These are phyloP conservation scores for Xylaria curta DNA, from an alignment of 495 filamentous ascomycete species.

Conservation along the genomic window DNA sequence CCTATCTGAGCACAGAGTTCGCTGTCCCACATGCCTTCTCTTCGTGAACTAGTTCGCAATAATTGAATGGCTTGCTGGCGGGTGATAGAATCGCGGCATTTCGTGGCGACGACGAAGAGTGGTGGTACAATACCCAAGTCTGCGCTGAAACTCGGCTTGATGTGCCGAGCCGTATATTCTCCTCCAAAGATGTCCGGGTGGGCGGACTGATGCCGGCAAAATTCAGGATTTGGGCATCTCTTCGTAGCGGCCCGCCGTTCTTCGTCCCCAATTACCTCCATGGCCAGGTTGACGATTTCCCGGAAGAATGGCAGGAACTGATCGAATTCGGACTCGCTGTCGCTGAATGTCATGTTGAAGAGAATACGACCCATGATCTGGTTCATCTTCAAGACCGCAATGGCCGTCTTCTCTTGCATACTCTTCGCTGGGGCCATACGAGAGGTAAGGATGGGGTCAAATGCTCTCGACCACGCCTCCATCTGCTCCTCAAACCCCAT, in stretches of 20 bases:
- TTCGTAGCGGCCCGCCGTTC: conserved; percentile 52
- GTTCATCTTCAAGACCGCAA: conserved; percentile 61
- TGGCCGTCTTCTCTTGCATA: conserved; percentile 60
- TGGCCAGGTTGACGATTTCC: conserved; percentile 51
- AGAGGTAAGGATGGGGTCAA: conserved; percentile 55
- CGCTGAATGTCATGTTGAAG: conserved; percentile 60
- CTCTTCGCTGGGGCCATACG: conserved; percentile 54
- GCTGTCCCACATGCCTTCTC: conserved; percentile 72
- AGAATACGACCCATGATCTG: conserved; percentile 59
- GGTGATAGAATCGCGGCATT: conserved; percentile 62
- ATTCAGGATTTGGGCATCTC: conserved; percentile 50
- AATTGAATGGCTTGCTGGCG: conserved; percentile 63
- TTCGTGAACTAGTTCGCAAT: conserved; percentile 57
- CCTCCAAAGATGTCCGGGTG: conserved; percentile 49
- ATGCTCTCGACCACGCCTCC: conserved; percentile 58
- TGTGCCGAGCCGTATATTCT: conserved; percentile 52
- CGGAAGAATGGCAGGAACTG: conserved; percentile 48
- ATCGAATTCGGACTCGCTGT: conserved; percentile 56
- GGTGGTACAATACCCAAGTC: conserved; percentile 62
- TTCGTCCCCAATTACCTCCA: conserved; percentile 57
- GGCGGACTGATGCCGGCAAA: conserved; percentile 49
- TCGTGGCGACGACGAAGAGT: conserved; percentile 63
- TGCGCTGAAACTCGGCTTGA: conserved; percentile 60
- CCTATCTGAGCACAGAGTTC: conserved; percentile 59
- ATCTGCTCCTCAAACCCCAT: conserved; percentile 50